Evolutionary conservation across 768 basidiomycete genomes (phyloP).

Genomic region (Stropharia rugosoannulata): DNA sequence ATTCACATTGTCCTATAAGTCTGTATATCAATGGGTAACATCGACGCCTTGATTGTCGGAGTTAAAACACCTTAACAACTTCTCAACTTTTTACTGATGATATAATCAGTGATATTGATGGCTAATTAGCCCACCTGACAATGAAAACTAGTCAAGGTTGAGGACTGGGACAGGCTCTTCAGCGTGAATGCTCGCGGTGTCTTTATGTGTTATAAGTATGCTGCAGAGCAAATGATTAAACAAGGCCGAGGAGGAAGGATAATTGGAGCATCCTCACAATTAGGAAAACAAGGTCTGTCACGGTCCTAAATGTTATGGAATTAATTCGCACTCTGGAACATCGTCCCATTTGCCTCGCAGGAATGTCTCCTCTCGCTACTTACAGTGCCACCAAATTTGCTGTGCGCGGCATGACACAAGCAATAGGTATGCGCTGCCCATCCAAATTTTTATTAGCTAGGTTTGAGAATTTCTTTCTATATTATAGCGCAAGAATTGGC

Average conservation of each 20-base stretch:
- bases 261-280: slow-evolving; percentile 40
- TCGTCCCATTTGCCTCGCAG: not conserved
- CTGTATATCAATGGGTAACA: no score
- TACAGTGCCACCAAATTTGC: slow-evolving; percentile 36
- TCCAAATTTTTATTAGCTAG: not conserved
- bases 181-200: slow-evolving; percentile 56
- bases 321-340: not conserved
- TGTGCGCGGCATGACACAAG: slow-evolving; percentile 34
- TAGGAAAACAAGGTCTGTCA: slow-evolving; percentile 26
- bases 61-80: no score
- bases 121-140: no score
- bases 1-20: no score
- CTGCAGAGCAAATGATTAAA: slow-evolving; percentile 58
- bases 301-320: no score
- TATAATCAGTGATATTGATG: no score
- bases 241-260: slow-evolving; percentile 55
- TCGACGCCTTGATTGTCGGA: no score
- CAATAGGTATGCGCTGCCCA: slow-evolving; percentile 23
- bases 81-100: no score
- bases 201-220: slow-evolving; percentile 65
- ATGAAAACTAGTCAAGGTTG: slow-evolving; percentile 24
- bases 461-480: not conserved
- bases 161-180: slow-evolving; percentile 41
- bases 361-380: slow-evolving; percentile 3
- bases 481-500: slow-evolving; percentile 20